Conservation (phyloP, 1,284 basidiomycete genomes). For the Pseudozyma sp. region DNA sequence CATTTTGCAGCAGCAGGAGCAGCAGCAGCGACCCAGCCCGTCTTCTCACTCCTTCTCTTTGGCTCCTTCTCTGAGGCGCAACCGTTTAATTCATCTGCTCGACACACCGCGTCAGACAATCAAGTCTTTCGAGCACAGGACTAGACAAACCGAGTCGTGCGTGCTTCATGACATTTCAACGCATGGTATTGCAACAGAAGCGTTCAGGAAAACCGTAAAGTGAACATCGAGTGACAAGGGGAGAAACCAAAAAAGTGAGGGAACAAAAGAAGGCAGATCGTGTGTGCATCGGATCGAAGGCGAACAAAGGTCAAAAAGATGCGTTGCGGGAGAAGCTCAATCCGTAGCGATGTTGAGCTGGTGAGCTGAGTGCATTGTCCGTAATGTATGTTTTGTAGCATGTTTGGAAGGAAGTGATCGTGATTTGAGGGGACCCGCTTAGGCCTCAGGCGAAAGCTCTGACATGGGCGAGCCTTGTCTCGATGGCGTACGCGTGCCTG, state of each 20-base stretch:
- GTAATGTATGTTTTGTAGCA: background rate
- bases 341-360: no score
- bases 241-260: constrained; percentile 9
- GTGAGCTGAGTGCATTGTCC: background rate
- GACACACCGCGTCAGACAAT: no score
- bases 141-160: no score
- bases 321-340: background rate
- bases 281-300: background rate
- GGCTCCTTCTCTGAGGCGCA: background rate
- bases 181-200: background rate
- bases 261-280: background rate
- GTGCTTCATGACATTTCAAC: no score
- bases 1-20: constrained; percentile 14
- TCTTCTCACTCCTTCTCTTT: background rate
- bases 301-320: background rate
- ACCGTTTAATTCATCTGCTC: background rate
- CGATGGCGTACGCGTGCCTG: constrained; percentile 33
- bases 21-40: no score
- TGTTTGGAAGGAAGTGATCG: background rate
- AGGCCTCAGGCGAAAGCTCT: constrained; percentile 24
- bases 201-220: background rate
- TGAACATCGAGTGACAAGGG: constrained; percentile 2
- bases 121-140: no score
- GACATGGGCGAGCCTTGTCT: constrained; percentile 41
- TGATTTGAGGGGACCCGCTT: background rate